Conservation (phyloP, 441 rosid species). For the Sinapis alba region DNA sequence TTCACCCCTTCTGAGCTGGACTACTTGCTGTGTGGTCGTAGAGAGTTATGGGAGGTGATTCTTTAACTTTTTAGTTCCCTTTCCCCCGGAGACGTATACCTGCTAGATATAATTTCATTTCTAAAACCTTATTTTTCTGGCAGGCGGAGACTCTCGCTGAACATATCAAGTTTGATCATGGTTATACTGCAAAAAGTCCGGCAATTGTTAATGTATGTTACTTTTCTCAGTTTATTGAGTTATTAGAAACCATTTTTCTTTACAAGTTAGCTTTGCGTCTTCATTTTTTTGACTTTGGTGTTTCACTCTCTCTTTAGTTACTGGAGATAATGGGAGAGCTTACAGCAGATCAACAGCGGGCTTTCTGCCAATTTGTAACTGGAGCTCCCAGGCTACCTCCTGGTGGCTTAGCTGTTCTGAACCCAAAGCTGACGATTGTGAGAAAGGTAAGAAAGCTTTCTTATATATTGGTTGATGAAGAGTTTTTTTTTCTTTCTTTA, state of each 20-base stretch:
- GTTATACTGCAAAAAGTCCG: slow-evolving; percentile 97
- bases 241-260: background rate
- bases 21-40: slow-evolving; percentile 93
- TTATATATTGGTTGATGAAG: slow-evolving; percentile 7
- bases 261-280: background rate
- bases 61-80: background rate
- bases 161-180: slow-evolving; percentile 98
- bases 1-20: slow-evolving; percentile 92
- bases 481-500: no score
- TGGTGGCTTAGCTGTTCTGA: slow-evolving; percentile 95
- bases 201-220: slow-evolving; percentile 72
- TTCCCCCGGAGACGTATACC: background rate
- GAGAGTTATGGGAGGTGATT: slow-evolving; percentile 98
- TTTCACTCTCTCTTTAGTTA: slow-evolving; percentile 51
- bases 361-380: slow-evolving; percentile 99
- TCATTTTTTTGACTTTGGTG: background rate
- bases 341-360: slow-evolving; percentile 94
- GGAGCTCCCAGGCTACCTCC: slow-evolving; percentile 99
- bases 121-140: slow-evolving; percentile 24
- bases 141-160: slow-evolving; percentile 92
- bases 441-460: slow-evolving; percentile 71
- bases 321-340: slow-evolving; percentile 98
- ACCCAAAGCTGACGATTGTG: slow-evolving; percentile 96
- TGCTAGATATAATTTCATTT: background rate
- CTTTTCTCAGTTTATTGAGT: background rate